phyloP scores from a whole-genome alignment of 345 rosid species.

The Litchi chinensis region DNA sequence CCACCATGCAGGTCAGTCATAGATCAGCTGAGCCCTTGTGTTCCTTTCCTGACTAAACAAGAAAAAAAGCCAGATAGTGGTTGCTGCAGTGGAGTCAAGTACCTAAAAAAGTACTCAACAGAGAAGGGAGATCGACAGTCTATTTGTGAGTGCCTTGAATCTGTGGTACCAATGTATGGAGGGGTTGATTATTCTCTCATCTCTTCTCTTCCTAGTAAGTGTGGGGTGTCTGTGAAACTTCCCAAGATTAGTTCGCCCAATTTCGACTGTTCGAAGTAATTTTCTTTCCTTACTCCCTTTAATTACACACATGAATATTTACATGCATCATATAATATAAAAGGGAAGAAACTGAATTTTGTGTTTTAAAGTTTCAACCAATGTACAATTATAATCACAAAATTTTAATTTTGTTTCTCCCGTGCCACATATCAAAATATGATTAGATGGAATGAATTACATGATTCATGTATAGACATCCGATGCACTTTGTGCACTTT shows the following conservation, averaged over 20 bases:
- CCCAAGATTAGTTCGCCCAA: neutral
- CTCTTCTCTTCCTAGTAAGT: neutral
- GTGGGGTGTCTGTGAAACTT: neutral
- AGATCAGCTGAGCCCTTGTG: neutral
- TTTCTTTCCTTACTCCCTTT: no score
- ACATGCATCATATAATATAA: no score
- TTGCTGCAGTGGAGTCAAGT: constrained; percentile 4
- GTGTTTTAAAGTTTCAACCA: no score
- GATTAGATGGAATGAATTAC: no score
- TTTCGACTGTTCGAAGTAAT: constrained; percentile 14
- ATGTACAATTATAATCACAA: neutral
- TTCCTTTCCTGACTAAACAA: neutral
- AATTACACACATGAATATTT: no score
- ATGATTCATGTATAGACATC: no score
- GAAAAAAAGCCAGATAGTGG: neutral
- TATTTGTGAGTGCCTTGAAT: constrained; percentile 2
- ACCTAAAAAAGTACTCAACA: neutral
- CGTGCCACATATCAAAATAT: no score
- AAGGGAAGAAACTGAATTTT: no score
- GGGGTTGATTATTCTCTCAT: constrained; percentile 1
- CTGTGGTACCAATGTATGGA: neutral
- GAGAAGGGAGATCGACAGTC: neutral
- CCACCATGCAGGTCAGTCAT: neutral
- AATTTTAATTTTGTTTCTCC: neutral
- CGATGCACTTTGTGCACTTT: no score